phyloP scores from a whole-genome alignment of 2,329 filamentous ascomycete genomes.

The Helotiales sp. region DNA sequence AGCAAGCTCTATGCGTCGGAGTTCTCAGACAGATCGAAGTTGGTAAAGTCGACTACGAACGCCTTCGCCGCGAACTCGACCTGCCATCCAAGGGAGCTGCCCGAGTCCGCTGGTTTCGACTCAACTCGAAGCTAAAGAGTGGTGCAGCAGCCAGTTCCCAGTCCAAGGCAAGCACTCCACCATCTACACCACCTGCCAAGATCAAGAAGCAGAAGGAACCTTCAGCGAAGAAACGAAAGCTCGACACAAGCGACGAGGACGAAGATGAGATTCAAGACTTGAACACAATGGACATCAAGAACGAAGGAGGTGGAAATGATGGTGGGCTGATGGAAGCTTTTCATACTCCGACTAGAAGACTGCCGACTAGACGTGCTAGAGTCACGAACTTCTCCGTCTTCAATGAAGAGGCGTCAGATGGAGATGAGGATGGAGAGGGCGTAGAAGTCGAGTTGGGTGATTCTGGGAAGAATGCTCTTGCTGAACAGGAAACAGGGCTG shows the following conservation, averaged over 20 bases:
- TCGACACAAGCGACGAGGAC: neutral
- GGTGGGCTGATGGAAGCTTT: neutral
- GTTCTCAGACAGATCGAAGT: neutral
- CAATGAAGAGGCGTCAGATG: neutral
- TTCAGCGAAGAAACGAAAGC: neutral
- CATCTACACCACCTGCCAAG: too few relatives aligned
- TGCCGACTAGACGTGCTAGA: neutral
- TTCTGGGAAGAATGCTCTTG: neutral
- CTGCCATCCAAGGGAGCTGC: neutral
- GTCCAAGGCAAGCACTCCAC: neutral
- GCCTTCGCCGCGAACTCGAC: neutral
- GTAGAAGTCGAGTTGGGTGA: neutral
- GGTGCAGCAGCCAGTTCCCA: neutral
- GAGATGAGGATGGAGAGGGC: neutral
- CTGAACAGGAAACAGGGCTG: neutral
- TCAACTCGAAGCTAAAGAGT: conserved; percentile 1
- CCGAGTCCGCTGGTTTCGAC: neutral
- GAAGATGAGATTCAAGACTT: neutral
- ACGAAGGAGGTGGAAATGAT: neutral
- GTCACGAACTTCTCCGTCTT: neutral
- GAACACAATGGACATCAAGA: neutral
- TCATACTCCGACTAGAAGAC: neutral
- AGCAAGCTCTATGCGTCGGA: neutral
- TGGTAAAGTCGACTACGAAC: neutral
- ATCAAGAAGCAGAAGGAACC: neutral